Evolutionary conservation across 2,329 filamentous ascomycete genomes (phyloP).

Genomic region (Colletotrichum sp.): DNA sequence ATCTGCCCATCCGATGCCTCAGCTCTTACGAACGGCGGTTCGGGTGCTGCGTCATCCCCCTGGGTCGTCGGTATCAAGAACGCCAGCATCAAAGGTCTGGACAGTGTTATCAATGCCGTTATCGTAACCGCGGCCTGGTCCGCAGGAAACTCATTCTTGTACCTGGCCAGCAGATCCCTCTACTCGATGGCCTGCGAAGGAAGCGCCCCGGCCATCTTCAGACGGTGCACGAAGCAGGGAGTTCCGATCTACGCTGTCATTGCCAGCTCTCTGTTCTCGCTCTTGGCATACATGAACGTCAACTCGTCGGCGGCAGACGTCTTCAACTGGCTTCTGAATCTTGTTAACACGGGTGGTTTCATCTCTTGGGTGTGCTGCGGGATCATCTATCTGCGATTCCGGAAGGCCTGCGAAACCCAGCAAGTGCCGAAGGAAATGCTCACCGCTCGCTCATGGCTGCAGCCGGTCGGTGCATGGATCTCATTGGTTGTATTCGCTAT

Average conservation of each 20-base stretch:
- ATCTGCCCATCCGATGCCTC: slow-evolving; percentile 57
- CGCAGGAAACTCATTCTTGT: slow-evolving; percentile 57
- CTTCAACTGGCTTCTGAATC: slow-evolving; percentile 64
- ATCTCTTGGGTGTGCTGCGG: slow-evolving; percentile 60
- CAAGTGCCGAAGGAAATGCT: slow-evolving; percentile 31
- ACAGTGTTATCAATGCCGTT: slow-evolving; percentile 58
- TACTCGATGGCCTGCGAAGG: slow-evolving; percentile 10
- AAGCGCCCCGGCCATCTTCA: background rate
- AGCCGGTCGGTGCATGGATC: slow-evolving; percentile 62
- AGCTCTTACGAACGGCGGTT: slow-evolving; percentile 32
- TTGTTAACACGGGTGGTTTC: slow-evolving; percentile 55
- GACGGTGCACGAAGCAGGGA: background rate
- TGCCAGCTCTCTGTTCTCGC: slow-evolving; percentile 60
- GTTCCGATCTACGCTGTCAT: slow-evolving; percentile 29
- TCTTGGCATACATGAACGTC: slow-evolving; percentile 67
- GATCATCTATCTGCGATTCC: slow-evolving; percentile 64
- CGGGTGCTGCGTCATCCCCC: slow-evolving; percentile 45
- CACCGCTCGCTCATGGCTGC: slow-evolving; percentile 24
- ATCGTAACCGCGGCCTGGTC: slow-evolving; percentile 56
- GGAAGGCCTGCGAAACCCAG: slow-evolving; percentile 50
- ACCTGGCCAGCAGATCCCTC: slow-evolving; percentile 58
- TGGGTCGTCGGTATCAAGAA: slow-evolving; percentile 55
- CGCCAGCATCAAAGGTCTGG: slow-evolving; percentile 56
- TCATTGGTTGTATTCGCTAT: slow-evolving; percentile 56
- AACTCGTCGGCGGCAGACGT: slow-evolving; percentile 63